Conservation (phyloP, 2,329 filamentous ascomycete genomes). For the Chaetoscypha palmicola region DNA sequence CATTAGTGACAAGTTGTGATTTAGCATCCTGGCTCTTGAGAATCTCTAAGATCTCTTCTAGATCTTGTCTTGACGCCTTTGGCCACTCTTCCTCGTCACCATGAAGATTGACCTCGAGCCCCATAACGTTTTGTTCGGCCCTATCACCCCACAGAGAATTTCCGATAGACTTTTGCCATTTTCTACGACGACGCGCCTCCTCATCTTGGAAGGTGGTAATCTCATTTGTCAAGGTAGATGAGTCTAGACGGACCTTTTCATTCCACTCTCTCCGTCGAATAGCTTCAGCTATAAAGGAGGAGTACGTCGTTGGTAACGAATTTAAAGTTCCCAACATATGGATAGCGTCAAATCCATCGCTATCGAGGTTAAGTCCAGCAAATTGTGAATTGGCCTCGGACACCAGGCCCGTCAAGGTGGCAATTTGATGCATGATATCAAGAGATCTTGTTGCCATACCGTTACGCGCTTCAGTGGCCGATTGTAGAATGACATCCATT, state of each 20-base stretch:
- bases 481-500: slow-evolving; percentile 54
- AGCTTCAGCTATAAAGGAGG: slow-evolving; percentile 79
- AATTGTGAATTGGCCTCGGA: slow-evolving; percentile 67
- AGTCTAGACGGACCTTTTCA: slow-evolving; percentile 83
- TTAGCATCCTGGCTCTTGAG: slow-evolving; percentile 61
- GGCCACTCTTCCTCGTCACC: slow-evolving; percentile 81
- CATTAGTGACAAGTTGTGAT: slow-evolving; percentile 58
- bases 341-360: slow-evolving; percentile 73
- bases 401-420: slow-evolving; percentile 69
- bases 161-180: slow-evolving; percentile 83
- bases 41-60: slow-evolving; percentile 64
- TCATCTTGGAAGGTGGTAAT: slow-evolving; percentile 90
- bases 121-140: slow-evolving; percentile 62
- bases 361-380: slow-evolving; percentile 60
- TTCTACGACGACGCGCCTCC: slow-evolving; percentile 78
- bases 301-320: slow-evolving; percentile 81
- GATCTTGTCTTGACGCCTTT: slow-evolving; percentile 62
- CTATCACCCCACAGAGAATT: slow-evolving; percentile 58
- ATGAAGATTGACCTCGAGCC: slow-evolving; percentile 78
- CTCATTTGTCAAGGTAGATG: slow-evolving; percentile 81
- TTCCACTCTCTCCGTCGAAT: slow-evolving; percentile 84
- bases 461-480: slow-evolving; percentile 61
- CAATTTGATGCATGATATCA: slow-evolving; percentile 74
- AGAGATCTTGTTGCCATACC: slow-evolving; percentile 57
- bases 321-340: slow-evolving; percentile 74